A percentile compares a stretch with the other conserved stretches of the same genome.
Conservation (phyloP, 2,329 filamentous ascomycete genomes). For the Colletotrichum aenigma region DNA sequence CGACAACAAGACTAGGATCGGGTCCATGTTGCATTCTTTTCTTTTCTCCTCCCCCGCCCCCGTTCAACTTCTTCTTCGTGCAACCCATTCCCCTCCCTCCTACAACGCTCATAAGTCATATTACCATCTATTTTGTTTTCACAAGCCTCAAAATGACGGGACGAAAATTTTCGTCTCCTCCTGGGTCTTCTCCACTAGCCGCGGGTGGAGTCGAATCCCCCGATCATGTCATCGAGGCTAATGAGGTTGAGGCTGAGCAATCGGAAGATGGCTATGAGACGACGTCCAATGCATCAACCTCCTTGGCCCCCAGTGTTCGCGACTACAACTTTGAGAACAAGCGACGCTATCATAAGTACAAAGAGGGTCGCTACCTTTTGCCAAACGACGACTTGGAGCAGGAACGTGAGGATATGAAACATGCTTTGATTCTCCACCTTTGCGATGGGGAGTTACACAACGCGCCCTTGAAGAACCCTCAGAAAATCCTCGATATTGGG, state of each 20-base stretch:
- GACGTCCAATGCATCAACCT: constrained; percentile 31
- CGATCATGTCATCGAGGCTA: no score
- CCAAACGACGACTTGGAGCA: constrained; percentile 48
- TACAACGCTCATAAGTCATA: no score
- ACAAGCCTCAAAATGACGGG: no score
- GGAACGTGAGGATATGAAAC: constrained; percentile 58
- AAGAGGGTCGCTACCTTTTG: constrained; percentile 33
- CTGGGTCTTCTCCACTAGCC: no score
- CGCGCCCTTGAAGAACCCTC: constrained; percentile 36
- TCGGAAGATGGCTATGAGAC: constrained; percentile 41
- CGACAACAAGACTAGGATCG: no score
- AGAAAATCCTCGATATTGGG: constrained; percentile 58
- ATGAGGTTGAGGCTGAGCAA: constrained; percentile 12
- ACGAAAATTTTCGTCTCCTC: no score
- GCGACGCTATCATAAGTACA: constrained; percentile 38
- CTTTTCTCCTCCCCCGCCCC: no score
- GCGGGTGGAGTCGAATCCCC: no score
- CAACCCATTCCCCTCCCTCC: no score
- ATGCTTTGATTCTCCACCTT: constrained; percentile 45
- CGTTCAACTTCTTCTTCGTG: no score
- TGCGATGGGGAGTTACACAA: constrained; percentile 39
- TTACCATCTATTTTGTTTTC: no score
- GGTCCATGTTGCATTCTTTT: no score
- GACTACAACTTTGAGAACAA: constrained; percentile 43
- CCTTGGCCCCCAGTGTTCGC: constrained; percentile 30